Base-by-base conservation (phyloP, 257 asterid genomes). In the Penstemon newberryi region DNA sequence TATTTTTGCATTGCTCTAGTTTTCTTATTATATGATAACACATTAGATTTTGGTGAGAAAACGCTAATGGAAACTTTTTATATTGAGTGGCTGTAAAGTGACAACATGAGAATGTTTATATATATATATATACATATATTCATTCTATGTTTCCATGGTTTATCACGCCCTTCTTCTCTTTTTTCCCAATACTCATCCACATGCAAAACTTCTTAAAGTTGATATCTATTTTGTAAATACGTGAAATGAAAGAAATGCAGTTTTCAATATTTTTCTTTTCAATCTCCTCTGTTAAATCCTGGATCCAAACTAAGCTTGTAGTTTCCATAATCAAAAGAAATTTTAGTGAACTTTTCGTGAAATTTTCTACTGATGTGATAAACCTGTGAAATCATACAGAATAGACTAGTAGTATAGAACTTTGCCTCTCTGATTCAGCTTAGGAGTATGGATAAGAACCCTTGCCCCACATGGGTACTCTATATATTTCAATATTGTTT, bases 1-100 rank as follows among this genome's bases (percentile, higher is more conserved):
- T 49, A 63, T 50, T 36, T 65, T 40, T 42, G 42, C 40, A 39
- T 25, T 25, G 3, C 74, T 44, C 63, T 41, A 53, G 11, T 43
- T 40, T 59, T 66, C 54, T n/a, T 15, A 58, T 65, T 36, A 12
- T 47, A 47, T 47, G 3, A 45, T 39, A 63, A 44, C 13, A n/a
- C 63, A 41, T 54, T 8, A 12, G 55, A 46, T 13, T 65, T 62
- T 47, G 72, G 62, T 19, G 52, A 72, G 49, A 49, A 59, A 60
- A 45, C 67, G 55, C 52, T 33, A 4, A 45, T 15, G 13, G 56
- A 11, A 58, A n/a, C 13, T 53, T 52, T 25, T 25, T 25, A 25
- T 25, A 25, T 2, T 25, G 33, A 25, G 33, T 25, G 33, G 33
- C 33, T 25, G 33, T 25, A 25, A 25, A 25, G 3, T 1, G 33